phyloP scores from a whole-genome alignment of 495 filamentous ascomycete species.

The Podospora fimiseda region DNA sequence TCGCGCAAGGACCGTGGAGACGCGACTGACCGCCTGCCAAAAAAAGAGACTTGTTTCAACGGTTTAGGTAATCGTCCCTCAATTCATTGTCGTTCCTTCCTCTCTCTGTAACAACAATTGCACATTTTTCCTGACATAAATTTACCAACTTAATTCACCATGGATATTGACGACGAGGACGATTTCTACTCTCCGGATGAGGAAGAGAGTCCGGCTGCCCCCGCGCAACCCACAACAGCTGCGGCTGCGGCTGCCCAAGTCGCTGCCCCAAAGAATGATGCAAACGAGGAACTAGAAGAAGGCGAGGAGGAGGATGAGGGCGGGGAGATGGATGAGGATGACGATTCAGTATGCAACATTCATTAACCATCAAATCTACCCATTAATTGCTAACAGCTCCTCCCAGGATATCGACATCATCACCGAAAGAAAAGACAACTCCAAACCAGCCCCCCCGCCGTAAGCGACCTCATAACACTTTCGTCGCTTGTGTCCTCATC shows the following conservation, averaged over 20 bases:
- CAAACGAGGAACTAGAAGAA: constrained; percentile 48
- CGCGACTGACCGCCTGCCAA: constrained; percentile 25
- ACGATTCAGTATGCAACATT: constrained; percentile 38
- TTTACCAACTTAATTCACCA: constrained; percentile 21
- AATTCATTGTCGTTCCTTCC: not conserved
- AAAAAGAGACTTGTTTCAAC: constrained; percentile 6
- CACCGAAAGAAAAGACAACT: constrained; percentile 73
- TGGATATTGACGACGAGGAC: constrained; percentile 67
- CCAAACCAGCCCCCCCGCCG: constrained; percentile 62
- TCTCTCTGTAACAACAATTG: not conserved
- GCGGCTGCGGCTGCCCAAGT: constrained; percentile 7
- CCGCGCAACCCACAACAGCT: constrained; percentile 13
- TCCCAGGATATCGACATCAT: constrained; percentile 89
- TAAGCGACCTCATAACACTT: constrained; percentile 30
- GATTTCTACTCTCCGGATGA: constrained; percentile 59
- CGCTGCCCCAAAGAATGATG: constrained; percentile 18
- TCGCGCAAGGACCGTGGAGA: constrained; percentile 8
- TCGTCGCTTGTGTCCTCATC: not conserved
- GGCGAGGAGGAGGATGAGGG: constrained; percentile 62
- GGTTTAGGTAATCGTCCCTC: constrained; percentile 23
- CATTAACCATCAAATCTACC: not conserved
- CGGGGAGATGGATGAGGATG: constrained; percentile 69
- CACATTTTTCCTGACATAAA: not conserved
- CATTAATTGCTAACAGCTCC: constrained; percentile 15
- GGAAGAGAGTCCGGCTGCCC: constrained; percentile 24